Base-by-base conservation (phyloP, 2,329 filamentous ascomycete species). In the Trichoderma guizhouense region DNA sequence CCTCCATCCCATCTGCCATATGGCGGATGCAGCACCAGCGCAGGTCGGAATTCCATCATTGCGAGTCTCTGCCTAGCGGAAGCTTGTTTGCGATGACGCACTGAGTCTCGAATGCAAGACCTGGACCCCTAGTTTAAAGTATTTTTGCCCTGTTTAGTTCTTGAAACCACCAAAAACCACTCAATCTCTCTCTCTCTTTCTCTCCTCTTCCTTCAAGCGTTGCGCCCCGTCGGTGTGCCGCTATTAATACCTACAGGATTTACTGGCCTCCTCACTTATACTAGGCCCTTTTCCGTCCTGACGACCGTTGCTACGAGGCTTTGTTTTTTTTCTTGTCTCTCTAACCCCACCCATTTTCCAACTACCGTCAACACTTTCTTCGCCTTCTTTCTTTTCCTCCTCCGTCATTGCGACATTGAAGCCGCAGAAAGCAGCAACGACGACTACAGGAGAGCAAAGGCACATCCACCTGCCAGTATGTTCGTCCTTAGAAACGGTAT, bases 401-500 rank as follows among this genome's bases (percentile, higher is more conserved):
- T 39, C 39, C 36, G 28, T 57, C 14, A 53, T 26, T 66, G 63
- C 47, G 8, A 24, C n/a, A 36, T 11, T n/a, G 63, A 21, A 63
- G 5, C 11, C 55, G 24, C 18, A 39, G 26, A 61, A 63, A 68
- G 43, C 28, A 68, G 64, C 71, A 62, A 61, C 57, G 26, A 57
- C 71, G 34, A 63, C 71, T 66, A 36, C 39, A 61, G 62, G 62
- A 30, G 53, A 65, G 28, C 51, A 28, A 60, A 60, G 68, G 61
- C 61, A 30, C 26, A 65, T 11, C 26, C 63, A 55, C 72, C 68
- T 69, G 74, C 74, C 78, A 81, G 72, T 74, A 82, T 82, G 80
- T 82, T 82, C 74, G 80, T 81, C 76, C 78, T 82, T 71, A 78
- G 80, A 74, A 82, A 82, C 76, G 80, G 80, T 82, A 77, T 75